Conservation (phyloP, 1,139 yeast species). For the Hyphopichia khmerensis region DNA sequence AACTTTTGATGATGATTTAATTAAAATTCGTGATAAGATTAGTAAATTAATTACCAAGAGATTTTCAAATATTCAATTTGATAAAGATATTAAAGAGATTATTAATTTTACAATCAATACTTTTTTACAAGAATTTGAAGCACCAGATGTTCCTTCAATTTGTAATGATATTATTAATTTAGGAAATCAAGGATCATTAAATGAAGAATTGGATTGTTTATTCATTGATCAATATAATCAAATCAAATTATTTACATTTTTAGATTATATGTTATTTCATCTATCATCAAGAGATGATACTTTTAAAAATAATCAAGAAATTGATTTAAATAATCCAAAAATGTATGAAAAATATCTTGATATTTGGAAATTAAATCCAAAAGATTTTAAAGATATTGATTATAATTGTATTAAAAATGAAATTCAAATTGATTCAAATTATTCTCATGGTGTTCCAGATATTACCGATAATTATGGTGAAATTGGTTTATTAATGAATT, state of each 20-base stretch:
- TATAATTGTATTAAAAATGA: slow-evolving; percentile 5
- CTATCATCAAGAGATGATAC: not conserved
- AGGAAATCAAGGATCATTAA: slow-evolving; percentile 6
- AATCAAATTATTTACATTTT: slow-evolving; percentile 6
- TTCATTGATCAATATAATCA: slow-evolving; percentile 4
- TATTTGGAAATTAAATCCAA: slow-evolving; percentile 8
- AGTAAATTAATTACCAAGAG: slow-evolving; percentile 1
- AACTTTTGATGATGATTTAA: not conserved
- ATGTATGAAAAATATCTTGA: slow-evolving; percentile 6
- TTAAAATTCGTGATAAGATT: not conserved
- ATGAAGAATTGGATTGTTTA: slow-evolving; percentile 7
- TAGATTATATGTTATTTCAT: not conserved
- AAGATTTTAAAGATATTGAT: slow-evolving; percentile 5
- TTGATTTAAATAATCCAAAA: slow-evolving; percentile 5
- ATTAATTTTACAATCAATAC: slow-evolving; percentile 6
- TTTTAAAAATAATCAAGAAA: not conserved
- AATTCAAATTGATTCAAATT: not conserved
- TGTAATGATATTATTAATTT: slow-evolving; percentile 6
- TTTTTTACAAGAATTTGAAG: slow-evolving; percentile 8
- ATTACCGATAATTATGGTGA: slow-evolving; percentile 5
- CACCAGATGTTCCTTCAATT: slow-evolving; percentile 6
- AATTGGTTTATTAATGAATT: slow-evolving; percentile 8
- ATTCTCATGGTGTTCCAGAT: not conserved
- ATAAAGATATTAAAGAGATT: not conserved
- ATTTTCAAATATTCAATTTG: slow-evolving; percentile 2